Evolutionary conservation across 768 basidiomycete genomes (phyloP), one percentile per base, ranked within the genome.

Genomic region (Guyanaporus albipodus): DNA sequence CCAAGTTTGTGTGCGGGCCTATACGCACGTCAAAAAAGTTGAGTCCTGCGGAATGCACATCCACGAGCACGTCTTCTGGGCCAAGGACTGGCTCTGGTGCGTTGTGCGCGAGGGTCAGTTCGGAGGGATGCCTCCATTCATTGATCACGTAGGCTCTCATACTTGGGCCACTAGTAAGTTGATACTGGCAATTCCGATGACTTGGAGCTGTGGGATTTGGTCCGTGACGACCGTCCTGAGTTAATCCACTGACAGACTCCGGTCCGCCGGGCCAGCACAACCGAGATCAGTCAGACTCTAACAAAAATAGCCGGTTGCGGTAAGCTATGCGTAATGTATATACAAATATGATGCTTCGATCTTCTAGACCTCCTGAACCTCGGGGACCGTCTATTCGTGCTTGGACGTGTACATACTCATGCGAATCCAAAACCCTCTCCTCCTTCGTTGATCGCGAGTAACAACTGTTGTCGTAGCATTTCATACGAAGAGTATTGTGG

Each of bases 401-500:
- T 40, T 26, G 36, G 23, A 36, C 41, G 23, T 28, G 35, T 44
- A 44, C 48, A 56, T 49, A 31, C 39, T 60, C 39, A 81, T 53
- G 77, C 79, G 66, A 94, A 94, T 42, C 91, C 95, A 66, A 98
- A 98, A 35, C 91, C 91, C 72, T 94, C 91, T 18, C 90, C 91
- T 41, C 93, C 94, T 67, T 98, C 96, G 58, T 88, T 92, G 61
- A 98, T 95, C 28, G 95, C 91, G 53, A 95, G 74, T 44, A 94
- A 68, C 29, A 99, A 67, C 64, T 91, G 91, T 53, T 89, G 87
- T 22, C 96, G 82, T 52, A 99, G 78, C 79, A 93, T 93, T 64
- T 99, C 96, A 61, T 99, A 98, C 15, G 90, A 91, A 3, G 90
- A 86, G 66, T 95, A 98, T 55, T 88, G 87, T 0, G 95, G 94